Base-by-base conservation (phyloP, 495 filamentous ascomycete genomes). In the Pyrenula massariospora region DNA sequence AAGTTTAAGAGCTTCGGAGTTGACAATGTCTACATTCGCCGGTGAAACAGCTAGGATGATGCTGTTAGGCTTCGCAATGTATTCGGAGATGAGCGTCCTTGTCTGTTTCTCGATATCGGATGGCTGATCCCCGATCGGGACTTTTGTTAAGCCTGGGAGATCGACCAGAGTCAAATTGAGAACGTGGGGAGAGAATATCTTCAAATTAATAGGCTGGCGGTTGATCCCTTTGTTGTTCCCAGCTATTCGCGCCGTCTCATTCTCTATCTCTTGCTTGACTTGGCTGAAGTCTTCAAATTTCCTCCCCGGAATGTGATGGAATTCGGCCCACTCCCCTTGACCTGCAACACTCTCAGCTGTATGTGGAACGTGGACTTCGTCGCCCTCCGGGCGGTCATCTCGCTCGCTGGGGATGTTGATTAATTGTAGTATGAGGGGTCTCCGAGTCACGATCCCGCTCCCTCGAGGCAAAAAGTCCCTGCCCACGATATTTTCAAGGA, bases 91-190 rank as follows among this genome's bases (percentile, higher is more conserved):
- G 57, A 99, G 79, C 55, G 90, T 95, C 48, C 94, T 83, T 2
- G 94, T 99, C 71, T 99, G 93, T 70, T 97, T 97, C 73, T 99
- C 93, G 62, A 99, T 99, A 68, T 99, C 93, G 58, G 88, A 84
- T 20, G 93, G 93, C 70, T 99, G 93, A 68, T 99, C 93, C 55
- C 93, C 93, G 68, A 99, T 99, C 20, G 93, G 94, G 61, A 95
- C 92, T 77, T 99, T 99, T 55, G 93, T 99, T 60, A 99, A 73
- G 54, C 93, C 93, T 11, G 93, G 93, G 59, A 99, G 69, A 76
- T 99, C 93, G 56, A 99, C 94, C 62, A 99, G 76, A 10, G 93
- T 99, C 61, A 99, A 77, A 71, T 91, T 97, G 55, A 99, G 80
- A 51, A 99, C 94, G 72, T 96, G 86, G 2, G 93, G 94, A 22